A percentile compares a stretch with the other conserved stretches of the same genome.
Conservation (phyloP, 2,329 filamentous ascomycete species). For the Parastagonospora nodorum region DNA sequence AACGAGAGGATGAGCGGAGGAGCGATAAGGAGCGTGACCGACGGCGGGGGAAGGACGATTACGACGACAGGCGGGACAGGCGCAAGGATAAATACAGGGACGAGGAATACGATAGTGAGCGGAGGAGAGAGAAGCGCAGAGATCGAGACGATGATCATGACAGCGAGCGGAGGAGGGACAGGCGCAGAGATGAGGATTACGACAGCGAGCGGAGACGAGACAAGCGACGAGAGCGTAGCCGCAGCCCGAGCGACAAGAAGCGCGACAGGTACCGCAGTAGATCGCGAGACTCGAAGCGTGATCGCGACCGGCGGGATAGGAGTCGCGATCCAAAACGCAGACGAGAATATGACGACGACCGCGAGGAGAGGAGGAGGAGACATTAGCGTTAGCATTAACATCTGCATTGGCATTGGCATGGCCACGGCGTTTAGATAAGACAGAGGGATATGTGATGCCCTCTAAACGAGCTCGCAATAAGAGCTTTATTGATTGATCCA, state of each 20-base stretch:
- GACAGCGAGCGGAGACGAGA: conserved; percentile 25
- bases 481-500: too few relatives aligned
- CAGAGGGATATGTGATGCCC: too few relatives aligned
- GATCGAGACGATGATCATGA: conserved; percentile 10
- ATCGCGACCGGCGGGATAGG: conserved; percentile 22
- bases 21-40: conserved; percentile 25
- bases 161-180: conserved; percentile 8
- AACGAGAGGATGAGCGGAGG: conserved; percentile 16
- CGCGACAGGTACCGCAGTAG: conserved; percentile 31
- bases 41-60: conserved; percentile 19
- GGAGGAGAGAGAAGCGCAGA: conserved; percentile 20
- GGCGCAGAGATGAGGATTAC: conserved; percentile 31
- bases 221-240: conserved; percentile 21
- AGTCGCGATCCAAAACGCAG: conserved; percentile 29
- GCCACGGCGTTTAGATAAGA: too few relatives aligned
- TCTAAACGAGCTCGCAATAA: too few relatives aligned
- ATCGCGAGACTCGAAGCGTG: conserved; percentile 26
- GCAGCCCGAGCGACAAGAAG: conserved; percentile 29
- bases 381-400: conserved; percentile 8
- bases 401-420: too few relatives aligned
- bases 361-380: conserved; percentile 24
- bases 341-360: conserved; percentile 28
- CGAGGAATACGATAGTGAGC: conserved; percentile 11
- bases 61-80: conserved; percentile 10
- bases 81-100: conserved; percentile 5